Base-by-base conservation (phyloP, 371 early-diverging fungal species). In the Funneliformis caledonium region DNA sequence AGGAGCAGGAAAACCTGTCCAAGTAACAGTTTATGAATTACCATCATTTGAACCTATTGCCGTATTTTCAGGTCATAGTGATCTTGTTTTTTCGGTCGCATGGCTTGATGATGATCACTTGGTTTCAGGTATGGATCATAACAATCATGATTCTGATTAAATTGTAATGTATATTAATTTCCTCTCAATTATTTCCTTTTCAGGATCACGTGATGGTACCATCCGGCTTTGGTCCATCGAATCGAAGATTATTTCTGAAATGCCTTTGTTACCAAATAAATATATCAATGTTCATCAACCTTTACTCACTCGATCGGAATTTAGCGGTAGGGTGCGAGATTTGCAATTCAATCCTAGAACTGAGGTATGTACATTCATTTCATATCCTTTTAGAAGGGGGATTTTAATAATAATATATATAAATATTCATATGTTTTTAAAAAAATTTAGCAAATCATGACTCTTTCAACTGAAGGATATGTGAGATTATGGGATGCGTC, bases 151-250 rank as follows among this genome's bases (percentile, higher is more conserved):
- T 68, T 26, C 26, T 26, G 26, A 19, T 42, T 42, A 68, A 68
- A 68, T 26, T 42, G 9, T 43, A 9, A 80, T 82, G 1, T 83
- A 92, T 19, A 85, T 16, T 14, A 50, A 50, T n/a, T 8, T 16
- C 52, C 12, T 16, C 4, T 12, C 6, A 52, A 4, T 3, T 4
- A 5, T 6, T 5, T 12, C 4, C 19, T 52, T 4, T 52, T 86
- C 89, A 6, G 92, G 92, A 8, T 89, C 91, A 10, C 87, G 93
- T 6, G 94, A 94, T 76, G 88, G 87, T 14, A 85, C 88, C 5
- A 76, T 87, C 69, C 80, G 86, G 0, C 68, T 89, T 3, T 88
- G 88, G 88, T 78, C 82, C 12, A 78, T 80, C 81, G 76, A 74
- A 12, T 77, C 85, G 16, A 56, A 80, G 22, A 79, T 73, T 2